Percentiles rank a stretch among this genome's conserved stretches.
Evolutionary conservation across 352 stramenopile species (phyloP).

Genomic region (Globisporangium recalcitrans): DNA sequence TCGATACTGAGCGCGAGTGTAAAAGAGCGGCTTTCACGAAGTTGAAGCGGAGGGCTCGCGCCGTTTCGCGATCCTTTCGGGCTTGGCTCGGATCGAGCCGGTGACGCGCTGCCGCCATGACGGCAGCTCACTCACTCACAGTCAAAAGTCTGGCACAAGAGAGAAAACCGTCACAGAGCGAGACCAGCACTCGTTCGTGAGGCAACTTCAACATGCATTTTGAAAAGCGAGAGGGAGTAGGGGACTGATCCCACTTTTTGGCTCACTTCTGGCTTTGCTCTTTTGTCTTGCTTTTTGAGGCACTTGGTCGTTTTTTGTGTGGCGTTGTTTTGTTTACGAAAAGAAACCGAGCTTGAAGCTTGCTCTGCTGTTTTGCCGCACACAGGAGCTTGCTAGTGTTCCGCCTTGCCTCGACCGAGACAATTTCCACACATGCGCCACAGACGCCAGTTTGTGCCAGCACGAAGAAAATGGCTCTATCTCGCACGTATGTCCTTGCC

Average conservation of each 20-base stretch:
- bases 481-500: no score
- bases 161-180: not conserved
- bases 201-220: constrained; percentile 16
- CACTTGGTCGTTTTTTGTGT: not conserved
- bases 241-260: not conserved
- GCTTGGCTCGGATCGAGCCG: not conserved
- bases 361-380: no score
- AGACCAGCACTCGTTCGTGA: constrained; percentile 6
- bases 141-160: no score
- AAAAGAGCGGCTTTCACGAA: not conserved
- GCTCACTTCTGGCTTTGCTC: not conserved
- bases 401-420: not conserved
- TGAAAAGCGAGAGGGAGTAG: not conserved
- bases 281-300: not conserved
- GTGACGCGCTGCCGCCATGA: constrained; percentile 8
- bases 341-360: not conserved
- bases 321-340: not conserved
- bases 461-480: no score
- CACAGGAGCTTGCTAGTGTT: no score
- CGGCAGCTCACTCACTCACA: not conserved
- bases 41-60: not conserved
- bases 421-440: no score
- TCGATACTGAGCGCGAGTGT: not conserved
- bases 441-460: no score
- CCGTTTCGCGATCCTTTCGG: constrained; percentile 2